A percentile compares a stretch with the other conserved stretches of the same genome.
Evolutionary conservation across 2,329 filamentous ascomycete genomes (phyloP).

Genomic region (Claviceps purpurea): DNA sequence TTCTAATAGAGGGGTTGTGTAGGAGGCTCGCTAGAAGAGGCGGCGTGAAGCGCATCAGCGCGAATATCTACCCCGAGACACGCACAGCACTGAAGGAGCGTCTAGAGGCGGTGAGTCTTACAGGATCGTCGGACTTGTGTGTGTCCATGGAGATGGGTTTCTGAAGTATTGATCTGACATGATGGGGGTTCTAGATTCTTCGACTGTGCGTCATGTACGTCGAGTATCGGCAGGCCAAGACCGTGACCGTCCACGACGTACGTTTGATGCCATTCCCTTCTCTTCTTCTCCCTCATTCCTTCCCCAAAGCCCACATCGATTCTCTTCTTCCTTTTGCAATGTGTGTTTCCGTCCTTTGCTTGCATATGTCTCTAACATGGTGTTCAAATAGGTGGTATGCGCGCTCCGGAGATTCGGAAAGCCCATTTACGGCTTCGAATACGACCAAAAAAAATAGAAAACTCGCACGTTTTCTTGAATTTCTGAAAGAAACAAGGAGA

Average conservation of each 20-base stretch:
- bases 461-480: neutral
- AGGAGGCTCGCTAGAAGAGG: slow-evolving; percentile 51
- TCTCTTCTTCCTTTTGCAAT: neutral
- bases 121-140: neutral
- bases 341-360: too few relatives aligned
- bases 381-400: slow-evolving; percentile 35
- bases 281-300: too few relatives aligned
- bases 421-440: slow-evolving; percentile 46
- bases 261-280: slow-evolving; percentile 9
- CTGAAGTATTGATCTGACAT: neutral
- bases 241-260: slow-evolving; percentile 49
- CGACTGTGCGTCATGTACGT: slow-evolving; percentile 33
- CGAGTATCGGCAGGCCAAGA: slow-evolving; percentile 45
- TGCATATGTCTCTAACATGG: neutral
- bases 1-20: too few relatives aligned
- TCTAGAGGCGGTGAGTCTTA: slow-evolving; percentile 30
- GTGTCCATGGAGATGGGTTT: too few relatives aligned
- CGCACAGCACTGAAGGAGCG: slow-evolving; percentile 36
- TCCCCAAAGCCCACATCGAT: neutral
- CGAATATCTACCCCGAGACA: slow-evolving; percentile 47
- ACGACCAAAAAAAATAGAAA: slow-evolving; percentile 2
- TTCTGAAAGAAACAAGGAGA: neutral
- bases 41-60: slow-evolving; percentile 62
- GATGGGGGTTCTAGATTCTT: slow-evolving; percentile 31
- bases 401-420: slow-evolving; percentile 32